Evolutionary conservation across 441 rosid genomes (phyloP).

Genomic region (Populus trichocarpa): DNA sequence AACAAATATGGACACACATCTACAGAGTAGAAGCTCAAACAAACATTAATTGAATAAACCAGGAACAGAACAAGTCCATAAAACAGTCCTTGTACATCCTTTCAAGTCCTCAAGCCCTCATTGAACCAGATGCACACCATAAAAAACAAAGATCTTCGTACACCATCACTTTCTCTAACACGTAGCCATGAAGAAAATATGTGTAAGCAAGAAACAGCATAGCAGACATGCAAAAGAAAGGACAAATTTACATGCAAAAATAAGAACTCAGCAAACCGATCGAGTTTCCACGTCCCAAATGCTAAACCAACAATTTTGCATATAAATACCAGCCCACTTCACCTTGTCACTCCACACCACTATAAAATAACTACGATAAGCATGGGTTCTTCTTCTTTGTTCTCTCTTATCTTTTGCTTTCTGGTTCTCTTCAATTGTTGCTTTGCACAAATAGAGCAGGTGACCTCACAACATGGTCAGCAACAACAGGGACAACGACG

Average conservation of each 20-base stretch:
- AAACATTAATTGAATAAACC: no score
- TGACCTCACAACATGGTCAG: background rate
- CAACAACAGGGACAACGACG: conserved; percentile 11
- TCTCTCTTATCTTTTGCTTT: conserved; percentile 25
- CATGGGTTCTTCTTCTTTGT: conserved; percentile 22
- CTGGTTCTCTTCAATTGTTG: conserved; percentile 27
- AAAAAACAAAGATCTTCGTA: background rate
- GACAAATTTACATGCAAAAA: conserved; percentile 13
- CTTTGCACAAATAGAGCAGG: conserved; percentile 26
- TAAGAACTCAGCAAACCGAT: background rate
- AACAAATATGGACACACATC: no score
- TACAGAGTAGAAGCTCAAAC: no score
- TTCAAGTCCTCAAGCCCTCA: no score
- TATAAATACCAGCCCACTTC: conserved; percentile 18
- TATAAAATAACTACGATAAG: background rate
- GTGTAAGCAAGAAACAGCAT: background rate
- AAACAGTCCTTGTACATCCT: no score
- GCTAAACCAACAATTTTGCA: background rate
- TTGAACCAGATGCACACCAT: background rate
- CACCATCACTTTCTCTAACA: background rate
- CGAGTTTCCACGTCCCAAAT: conserved; percentile 23
- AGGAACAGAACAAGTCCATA: background rate
- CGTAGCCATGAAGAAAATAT: background rate
- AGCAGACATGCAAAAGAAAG: background rate
- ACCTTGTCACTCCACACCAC: background rate